Conservation (phyloP, 2,329 filamentous ascomycete genomes). For the Capronia americana region DNA sequence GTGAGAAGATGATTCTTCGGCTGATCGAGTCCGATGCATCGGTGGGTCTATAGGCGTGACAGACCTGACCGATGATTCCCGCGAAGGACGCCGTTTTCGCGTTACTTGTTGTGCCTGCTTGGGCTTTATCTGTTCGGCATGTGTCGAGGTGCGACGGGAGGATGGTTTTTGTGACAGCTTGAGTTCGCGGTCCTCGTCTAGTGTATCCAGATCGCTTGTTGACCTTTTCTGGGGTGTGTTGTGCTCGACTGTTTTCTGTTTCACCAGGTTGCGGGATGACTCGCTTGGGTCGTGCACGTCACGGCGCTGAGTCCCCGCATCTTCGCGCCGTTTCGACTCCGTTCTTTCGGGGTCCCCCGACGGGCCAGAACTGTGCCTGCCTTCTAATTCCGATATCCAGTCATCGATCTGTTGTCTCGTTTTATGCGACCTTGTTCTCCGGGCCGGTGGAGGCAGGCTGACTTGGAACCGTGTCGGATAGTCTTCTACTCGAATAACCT, state of each 20-base stretch:
- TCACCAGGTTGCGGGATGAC: slow-evolving; percentile 21
- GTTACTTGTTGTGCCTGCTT: slow-evolving; percentile 25
- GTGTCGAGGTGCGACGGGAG: slow-evolving; percentile 21
- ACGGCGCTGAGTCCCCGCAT: neutral
- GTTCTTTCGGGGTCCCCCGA: slow-evolving; percentile 10
- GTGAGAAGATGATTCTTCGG: slow-evolving; percentile 1
- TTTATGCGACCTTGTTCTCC: slow-evolving; percentile 20
- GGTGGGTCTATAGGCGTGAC: slow-evolving; percentile 10
- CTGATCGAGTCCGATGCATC: slow-evolving; percentile 1
- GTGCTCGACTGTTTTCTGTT: slow-evolving; percentile 12
- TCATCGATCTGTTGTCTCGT: slow-evolving; percentile 27
- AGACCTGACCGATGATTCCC: slow-evolving; percentile 22
- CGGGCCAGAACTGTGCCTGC: neutral
- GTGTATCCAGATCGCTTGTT: slow-evolving; percentile 34
- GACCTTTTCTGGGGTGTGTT: slow-evolving; percentile 37
- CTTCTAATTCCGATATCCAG: slow-evolving; percentile 27
- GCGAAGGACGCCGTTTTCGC: slow-evolving; percentile 27
- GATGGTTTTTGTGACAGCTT: slow-evolving; percentile 25
- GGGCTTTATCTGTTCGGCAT: slow-evolving; percentile 25
- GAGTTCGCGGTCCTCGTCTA: slow-evolving; percentile 24
- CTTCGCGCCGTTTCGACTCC: slow-evolving; percentile 11
- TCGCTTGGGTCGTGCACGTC: slow-evolving; percentile 26
- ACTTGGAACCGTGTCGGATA: slow-evolving; percentile 36
- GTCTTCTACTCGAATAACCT: slow-evolving; percentile 42
- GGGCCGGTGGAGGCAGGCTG: slow-evolving; percentile 32